Evolutionary conservation across 2,329 filamentous ascomycete species (phyloP), one percentile per base, ranked within the genome.

Genomic region (Fusarium drepaniforme): DNA sequence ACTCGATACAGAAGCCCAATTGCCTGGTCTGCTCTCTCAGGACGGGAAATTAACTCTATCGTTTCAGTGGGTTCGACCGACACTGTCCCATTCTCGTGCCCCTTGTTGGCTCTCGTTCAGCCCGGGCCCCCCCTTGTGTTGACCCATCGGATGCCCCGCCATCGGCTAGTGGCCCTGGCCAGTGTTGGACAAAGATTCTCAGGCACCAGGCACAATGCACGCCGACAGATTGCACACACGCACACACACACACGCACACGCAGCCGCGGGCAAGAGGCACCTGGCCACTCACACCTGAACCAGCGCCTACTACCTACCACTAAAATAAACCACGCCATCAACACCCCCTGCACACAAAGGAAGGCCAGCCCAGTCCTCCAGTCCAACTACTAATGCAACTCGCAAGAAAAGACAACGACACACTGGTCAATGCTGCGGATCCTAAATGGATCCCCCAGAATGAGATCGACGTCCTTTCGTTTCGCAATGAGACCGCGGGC

Each of bases 381-480:
- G 16, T 12, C 46, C 30, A 49, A 23, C 46, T 64, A 18, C 35
- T 59, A 44, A 58, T 44, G 62, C 46, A 33, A 33, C 30, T 23
- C 21, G 25, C 28, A 53, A 63, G 59, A 64, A 64, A 51, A 37
- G 35, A 37, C 35, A 60, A 56, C 30, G 35, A 67, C 37, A 49
- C 51, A 35, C 49, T 51, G 57, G 46, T 13, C 42, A 64, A 67
- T 58, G 28, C 57, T 46, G 49, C 21, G 28, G 56, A 73, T 64
- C 33, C 44, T 33, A n/a, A n/a, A 56, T 56, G 51, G 28, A 18
- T 59, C 51, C 64, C 64, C n/a, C 67, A 64, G 68, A 74, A 71
- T 78, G 67, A 42, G 69, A 76, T 74, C 65, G 71, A 66, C 66
- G 64, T 49, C 65, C 65, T 64, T 67, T 72, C 57, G 58, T 67